Evolutionary conservation across 257 asterid genomes (phyloP).

Genomic region (Jaltomata sinuosa): DNA sequence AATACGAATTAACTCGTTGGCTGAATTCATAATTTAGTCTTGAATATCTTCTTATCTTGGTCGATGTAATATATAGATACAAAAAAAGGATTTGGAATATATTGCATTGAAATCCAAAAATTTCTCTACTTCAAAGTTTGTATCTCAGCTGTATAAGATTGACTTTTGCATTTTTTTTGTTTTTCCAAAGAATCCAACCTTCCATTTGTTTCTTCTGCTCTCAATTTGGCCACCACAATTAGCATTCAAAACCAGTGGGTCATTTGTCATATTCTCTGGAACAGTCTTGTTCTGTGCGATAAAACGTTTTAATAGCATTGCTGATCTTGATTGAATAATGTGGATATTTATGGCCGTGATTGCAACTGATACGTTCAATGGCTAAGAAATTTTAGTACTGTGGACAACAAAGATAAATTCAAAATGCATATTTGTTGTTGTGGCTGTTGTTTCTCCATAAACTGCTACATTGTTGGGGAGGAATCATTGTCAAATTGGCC

Average conservation of each 20-base stretch:
- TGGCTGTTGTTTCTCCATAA: not conserved
- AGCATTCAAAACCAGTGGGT: not conserved
- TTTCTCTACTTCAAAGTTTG: not conserved
- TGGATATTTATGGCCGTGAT: not conserved
- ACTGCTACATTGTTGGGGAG: not conserved
- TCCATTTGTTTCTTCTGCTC: not conserved
- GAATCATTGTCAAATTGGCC: not conserved
- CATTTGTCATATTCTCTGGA: not conserved
- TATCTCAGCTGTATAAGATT: not conserved
- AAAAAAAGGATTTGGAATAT: not conserved
- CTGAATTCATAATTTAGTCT: not conserved
- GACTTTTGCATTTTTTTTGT: not conserved
- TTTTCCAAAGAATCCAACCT: not conserved
- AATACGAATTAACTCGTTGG: not conserved
- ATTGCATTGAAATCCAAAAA: not conserved
- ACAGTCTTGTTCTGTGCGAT: not conserved
- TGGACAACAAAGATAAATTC: not conserved
- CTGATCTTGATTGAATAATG: conserved; percentile 2
- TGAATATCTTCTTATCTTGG: not conserved
- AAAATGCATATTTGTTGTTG: not conserved
- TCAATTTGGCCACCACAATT: not conserved
- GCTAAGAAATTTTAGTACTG: conserved; percentile 11
- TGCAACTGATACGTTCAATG: conserved; percentile 13
- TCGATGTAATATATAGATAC: not conserved
- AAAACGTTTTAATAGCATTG: not conserved